A percentile compares a stretch with the other conserved stretches of the same genome.
Evolutionary conservation across 352 stramenopile species (phyloP).

Genomic region (Pythium aquatile): DNA sequence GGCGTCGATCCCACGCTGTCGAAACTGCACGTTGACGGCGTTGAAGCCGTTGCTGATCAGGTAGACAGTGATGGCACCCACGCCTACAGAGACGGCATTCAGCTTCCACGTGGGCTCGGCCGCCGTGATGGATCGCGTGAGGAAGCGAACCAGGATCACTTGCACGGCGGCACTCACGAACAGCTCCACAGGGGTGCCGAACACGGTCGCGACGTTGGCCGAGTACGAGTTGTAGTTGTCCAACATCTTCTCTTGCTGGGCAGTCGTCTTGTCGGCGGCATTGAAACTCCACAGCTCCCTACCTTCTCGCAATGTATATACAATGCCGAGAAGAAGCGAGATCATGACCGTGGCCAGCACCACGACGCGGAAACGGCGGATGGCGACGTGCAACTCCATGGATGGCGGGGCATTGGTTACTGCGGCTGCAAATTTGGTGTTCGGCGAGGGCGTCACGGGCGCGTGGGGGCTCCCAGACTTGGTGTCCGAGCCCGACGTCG

Average conservation of each 20-base stretch:
- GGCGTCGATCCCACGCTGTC: not conserved
- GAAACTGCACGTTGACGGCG: not conserved
- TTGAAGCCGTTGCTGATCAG: slow-evolving; percentile 2
- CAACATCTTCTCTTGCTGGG: no score
- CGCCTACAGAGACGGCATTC: not conserved
- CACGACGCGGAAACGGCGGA: not conserved
- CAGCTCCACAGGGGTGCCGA: not conserved
- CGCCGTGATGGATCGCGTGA: not conserved
- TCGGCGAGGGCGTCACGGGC: no score
- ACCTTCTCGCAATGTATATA: not conserved
- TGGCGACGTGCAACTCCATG: slow-evolving; percentile 1
- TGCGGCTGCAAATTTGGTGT: no score
- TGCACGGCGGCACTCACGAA: not conserved
- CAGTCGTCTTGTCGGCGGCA: not conserved
- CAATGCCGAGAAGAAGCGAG: no score
- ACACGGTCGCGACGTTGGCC: no score
- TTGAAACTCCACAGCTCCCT: not conserved
- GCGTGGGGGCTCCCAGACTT: no score
- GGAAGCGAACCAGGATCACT: not conserved
- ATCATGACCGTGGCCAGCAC: not conserved
- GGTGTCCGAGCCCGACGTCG: no score
- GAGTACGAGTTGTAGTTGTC: no score
- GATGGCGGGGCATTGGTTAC: no score
- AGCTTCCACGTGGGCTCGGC: not conserved
- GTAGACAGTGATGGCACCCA: not conserved